Evolutionary conservation across 2,329 filamentous ascomycete genomes (phyloP), one percentile per base, ranked within the genome.

Genomic region (Incumbomyces lentus): DNA sequence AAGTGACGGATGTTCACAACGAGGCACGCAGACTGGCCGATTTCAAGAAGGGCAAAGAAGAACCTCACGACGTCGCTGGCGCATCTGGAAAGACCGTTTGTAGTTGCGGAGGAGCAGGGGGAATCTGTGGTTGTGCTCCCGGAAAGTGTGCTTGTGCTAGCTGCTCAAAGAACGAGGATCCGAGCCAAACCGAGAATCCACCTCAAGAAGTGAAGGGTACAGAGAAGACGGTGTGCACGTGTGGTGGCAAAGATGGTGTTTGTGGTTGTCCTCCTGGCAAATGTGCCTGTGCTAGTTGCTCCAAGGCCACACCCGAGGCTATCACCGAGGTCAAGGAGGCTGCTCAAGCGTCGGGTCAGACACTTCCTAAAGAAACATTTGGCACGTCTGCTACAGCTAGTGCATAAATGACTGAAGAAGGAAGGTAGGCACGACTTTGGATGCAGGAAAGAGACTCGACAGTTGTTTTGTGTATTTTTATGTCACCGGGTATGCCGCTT

Each of bases 1-100:
- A 96, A 68, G 88, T 95, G 29, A 75, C 87, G 59, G 92, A 98
- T 63, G 92, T 98, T 39, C 92, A 98, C 69, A 76, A 75, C 52
- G 92, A 98, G 74, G 92, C 92, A 29, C 77, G 83, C 53, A 81
- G 92, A 57, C 74, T 98, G 46, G 90, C 90, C 41, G 81, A 94
- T 55, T 67, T 98, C 56, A 95, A 95, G 82, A 81, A 60, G 39
- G 67, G 67, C 37, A 34, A 38, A 16, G 35, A 40, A 33, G 44
- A 34, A n/a, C 26, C 37, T 13, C 53, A 60, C 45, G 12, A 19
- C 8, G 34, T 45, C 8, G 32, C 42, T 32, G 42, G 42, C 16
- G 18, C 37, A 7, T 17, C 42, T 37, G 34, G 29, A 16, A 69
- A 68, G 59, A 66, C 66, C 3, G 62, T 60, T 12, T 69, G 69